A percentile compares a stretch with the other conserved stretches of the same genome.
These are phyloP conservation scores for Ramaria sp. DNA, from an alignment of 768 basidiomycete genomes.

Conservation along the genomic window DNA sequence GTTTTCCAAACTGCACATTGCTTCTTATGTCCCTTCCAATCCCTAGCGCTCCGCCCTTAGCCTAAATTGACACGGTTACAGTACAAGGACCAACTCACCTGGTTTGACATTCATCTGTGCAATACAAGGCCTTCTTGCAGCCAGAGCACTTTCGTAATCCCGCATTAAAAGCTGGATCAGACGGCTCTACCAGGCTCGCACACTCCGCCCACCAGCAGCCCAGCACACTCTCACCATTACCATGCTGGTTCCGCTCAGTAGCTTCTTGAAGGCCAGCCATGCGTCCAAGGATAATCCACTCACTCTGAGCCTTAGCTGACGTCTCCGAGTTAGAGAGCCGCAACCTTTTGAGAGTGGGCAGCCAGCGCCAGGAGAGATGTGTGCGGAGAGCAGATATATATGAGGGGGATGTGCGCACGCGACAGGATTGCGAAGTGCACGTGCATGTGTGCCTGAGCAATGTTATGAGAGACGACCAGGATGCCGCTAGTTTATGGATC, in stretches of 20 bases:
- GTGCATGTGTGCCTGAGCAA: slow-evolving; percentile 9
- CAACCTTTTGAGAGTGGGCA: background rate
- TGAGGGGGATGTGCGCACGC: slow-evolving; percentile 5
- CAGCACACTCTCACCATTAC: background rate
- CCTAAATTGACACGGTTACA: background rate
- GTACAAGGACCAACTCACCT: background rate
- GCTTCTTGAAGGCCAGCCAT: background rate
- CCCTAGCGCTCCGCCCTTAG: background rate
- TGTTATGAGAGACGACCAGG: slow-evolving; percentile 5
- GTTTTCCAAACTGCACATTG: background rate
- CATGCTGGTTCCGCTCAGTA: background rate
- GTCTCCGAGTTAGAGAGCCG: background rate
- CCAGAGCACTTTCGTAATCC: background rate
- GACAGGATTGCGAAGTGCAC: slow-evolving; percentile 3
- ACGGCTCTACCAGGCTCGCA: background rate
- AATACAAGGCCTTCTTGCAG: slow-evolving; percentile 4
- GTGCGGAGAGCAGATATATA: slow-evolving; percentile 3
- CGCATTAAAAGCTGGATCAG: background rate
- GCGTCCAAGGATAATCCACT: slow-evolving; percentile 3
- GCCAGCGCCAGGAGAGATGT: slow-evolving; percentile 7
- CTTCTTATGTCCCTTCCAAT: slow-evolving; percentile 9
- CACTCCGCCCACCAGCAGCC: slow-evolving; percentile 7
- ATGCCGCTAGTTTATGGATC: background rate
- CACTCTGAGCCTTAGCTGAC: background rate
- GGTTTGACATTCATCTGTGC: background rate